Evolutionary conservation across 2,329 filamentous ascomycete genomes (phyloP), one percentile per base, ranked within the genome.

Genomic region (Ophiostoma ips): DNA sequence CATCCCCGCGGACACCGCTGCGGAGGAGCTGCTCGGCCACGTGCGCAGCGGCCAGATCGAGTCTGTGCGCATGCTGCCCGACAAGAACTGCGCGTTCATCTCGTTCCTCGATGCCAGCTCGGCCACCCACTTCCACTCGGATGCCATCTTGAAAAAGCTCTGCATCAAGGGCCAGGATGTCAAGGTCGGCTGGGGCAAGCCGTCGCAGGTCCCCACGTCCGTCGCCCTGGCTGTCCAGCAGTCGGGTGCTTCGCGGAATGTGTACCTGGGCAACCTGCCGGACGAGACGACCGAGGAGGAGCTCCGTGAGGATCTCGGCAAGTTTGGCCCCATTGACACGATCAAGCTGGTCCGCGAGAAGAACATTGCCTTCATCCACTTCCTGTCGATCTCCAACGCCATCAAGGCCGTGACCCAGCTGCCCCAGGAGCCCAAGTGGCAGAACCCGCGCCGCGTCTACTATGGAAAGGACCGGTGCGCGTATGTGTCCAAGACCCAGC

Each of bases 11-110:
- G 92, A 98, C 70, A 98, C 92, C 8, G 83, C 86, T 46, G 90
- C 92, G 9, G 92, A 98, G 69, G 92, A 98, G 69, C 95, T 98
- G 56, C 72, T 98, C 50, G 84, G 89, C 56, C 92, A 98, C 62
- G 92, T 98, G 53, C 81, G 92, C 56, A 96, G 92, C 66, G 92
- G 92, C 21, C 92, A 96, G 65, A 96, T 98, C 61, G 92, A 98
- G 71, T 96, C 92, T n/a, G 92, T 98, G 49, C 84, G 92, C 59
- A 77, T 98, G 57, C 75, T 98, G 50, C 87, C 90, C 21, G 92
- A 98, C 70, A 98, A 96, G 86, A 98, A 96, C 75, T 98, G 92
- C 63, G 92, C 92, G 52, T 98, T 98, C 74, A 96, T 98, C 64
- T 98, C 92, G 8, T 98, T 98, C 72, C 75, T 98, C 57, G 92